Conservation (phyloP, 2,329 filamentous ascomycete species). For the Fusarium illudens region DNA sequence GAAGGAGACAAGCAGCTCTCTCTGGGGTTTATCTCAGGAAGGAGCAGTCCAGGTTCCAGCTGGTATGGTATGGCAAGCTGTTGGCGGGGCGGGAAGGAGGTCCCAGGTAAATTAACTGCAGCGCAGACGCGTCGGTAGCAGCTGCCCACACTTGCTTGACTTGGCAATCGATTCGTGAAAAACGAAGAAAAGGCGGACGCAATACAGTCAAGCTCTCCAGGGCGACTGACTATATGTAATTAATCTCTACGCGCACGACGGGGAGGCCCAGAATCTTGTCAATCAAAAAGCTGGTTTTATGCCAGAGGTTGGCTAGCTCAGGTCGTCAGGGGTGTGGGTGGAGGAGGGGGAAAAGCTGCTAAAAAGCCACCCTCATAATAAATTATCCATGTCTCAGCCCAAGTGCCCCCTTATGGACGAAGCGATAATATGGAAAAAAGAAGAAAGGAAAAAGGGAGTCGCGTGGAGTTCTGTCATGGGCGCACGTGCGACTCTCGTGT, state of each 20-base stretch:
- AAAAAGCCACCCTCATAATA: conserved; percentile 31
- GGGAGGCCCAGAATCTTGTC: neutral
- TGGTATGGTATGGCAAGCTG: neutral
- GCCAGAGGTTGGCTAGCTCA: conserved; percentile 21
- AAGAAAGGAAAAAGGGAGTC: neutral
- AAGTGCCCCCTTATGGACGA: conserved; percentile 1
- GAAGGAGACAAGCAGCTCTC: neutral
- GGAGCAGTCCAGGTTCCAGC: neutral
- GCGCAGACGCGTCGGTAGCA: conserved; percentile 22
- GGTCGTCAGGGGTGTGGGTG: conserved; percentile 28
- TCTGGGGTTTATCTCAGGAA: neutral
- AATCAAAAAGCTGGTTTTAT: conserved; percentile 27
- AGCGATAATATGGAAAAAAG: conserved; percentile 1
- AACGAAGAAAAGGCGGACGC: conserved; percentile 16
- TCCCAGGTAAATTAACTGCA: conserved; percentile 36
- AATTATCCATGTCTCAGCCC: conserved; percentile 47
- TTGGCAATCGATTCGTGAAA: neutral
- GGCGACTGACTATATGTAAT: conserved; percentile 32
- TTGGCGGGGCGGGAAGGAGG: conserved; percentile 25
- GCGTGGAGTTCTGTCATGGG: neutral
- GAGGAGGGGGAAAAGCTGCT: conserved; percentile 28
- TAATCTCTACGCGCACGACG: conserved; percentile 1
- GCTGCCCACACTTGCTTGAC: conserved; percentile 4
- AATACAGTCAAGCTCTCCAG: neutral
- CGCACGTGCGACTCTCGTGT: neutral